phyloP scores from a whole-genome alignment of 2,329 filamentous ascomycete species.

The Herpotrichia juniperi region DNA sequence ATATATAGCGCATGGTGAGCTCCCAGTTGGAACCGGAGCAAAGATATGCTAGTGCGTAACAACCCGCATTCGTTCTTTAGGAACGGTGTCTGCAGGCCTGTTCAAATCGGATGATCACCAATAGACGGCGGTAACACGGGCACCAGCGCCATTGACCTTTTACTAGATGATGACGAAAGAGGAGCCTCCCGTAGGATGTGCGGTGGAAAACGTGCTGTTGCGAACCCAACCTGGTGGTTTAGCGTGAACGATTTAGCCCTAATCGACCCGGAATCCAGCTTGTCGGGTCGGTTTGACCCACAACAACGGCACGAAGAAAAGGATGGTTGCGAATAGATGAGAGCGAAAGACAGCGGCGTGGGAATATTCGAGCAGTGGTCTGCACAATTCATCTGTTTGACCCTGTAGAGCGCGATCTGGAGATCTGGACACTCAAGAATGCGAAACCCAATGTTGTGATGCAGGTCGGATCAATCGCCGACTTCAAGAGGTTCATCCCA shows the following conservation, averaged over 20 bases:
- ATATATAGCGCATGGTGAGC: background rate
- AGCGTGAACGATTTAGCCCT: conserved; percentile 1
- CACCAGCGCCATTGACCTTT: background rate
- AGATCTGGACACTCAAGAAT: background rate
- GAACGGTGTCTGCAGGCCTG: background rate
- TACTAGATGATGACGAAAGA: background rate
- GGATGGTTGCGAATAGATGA: background rate
- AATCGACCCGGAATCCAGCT: conserved; percentile 8
- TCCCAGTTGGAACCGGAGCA: background rate
- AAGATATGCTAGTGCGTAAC: background rate
- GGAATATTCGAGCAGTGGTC: background rate
- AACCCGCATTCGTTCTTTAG: background rate
- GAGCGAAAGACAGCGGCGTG: background rate
- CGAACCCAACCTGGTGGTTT: conserved; percentile 7
- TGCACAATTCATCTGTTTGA: background rate
- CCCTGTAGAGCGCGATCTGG: background rate
- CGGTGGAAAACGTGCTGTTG: background rate
- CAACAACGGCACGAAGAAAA: conserved; percentile 1
- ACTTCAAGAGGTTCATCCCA: background rate
- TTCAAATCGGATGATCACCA: background rate
- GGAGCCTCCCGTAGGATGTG: background rate
- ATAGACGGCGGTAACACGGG: background rate
- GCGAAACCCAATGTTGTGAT: background rate
- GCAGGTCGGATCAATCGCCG: background rate
- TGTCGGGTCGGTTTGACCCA: conserved; percentile 5